Base-by-base conservation (phyloP, 805 yeast genomes). In the Blastobotrys chiropterorum region DNA sequence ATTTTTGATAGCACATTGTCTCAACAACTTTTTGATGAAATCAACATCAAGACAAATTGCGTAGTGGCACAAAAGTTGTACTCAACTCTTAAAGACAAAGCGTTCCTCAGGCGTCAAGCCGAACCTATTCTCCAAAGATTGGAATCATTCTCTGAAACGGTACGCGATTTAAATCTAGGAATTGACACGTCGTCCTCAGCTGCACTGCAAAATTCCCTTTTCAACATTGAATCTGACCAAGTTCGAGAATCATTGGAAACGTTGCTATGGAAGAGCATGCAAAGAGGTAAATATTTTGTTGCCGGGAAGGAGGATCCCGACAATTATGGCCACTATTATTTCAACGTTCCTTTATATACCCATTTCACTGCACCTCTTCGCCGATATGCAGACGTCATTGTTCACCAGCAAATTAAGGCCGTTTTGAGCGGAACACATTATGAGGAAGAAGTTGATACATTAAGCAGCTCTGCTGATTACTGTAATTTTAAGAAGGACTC, bases 401-500 rank as follows among this genome's bases (percentile, higher is more conserved):
- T 88, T 40, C 99, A 94, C 64, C 81, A 97, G 61, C 99, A 94
- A 71, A 72, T 94, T 59, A 90, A 87, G 65, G 67, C 81, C 1
- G 79, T 84, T 22, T 66, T 94, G 40, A 69, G 68, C 38, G 60
- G 59, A 34, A 41, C 43, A 17, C 55, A 55, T 5, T 61, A 59
- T 48, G 53, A 62, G 6, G 77, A 73, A 14, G 77, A 74, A 41
- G 67, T 72, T 45, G 63, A 66, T 16, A 80, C 90, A 0, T 72
- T 90, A 60, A 85, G 86, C 62, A 85, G 87, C 61, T 79, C 87
- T 31, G 85, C 96, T 8, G 97, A 92, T 62, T 90, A 90, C 67
- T 92, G 97, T 70, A 90, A 89, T 61, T 94, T 92, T 76, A 90
- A 90, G 69, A 88, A 90, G 65, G 98, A 92, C 63, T 90, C 97